Conservation (phyloP, 2,329 filamentous ascomycete genomes). For the Phaeosphaeriaceae sp. region DNA sequence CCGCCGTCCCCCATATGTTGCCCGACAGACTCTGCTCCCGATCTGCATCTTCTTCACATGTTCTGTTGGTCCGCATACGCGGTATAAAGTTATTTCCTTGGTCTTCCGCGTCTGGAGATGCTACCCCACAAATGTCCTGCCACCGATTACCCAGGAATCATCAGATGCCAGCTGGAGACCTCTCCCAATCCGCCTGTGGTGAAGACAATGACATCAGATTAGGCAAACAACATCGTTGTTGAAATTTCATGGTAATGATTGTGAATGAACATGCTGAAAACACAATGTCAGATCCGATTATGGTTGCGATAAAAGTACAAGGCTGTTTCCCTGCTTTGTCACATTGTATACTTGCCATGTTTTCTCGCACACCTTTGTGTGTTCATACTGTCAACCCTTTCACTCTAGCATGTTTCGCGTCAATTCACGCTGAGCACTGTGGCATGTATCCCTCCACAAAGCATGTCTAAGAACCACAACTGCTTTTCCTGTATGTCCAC, state of each 20-base stretch:
- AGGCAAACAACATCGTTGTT: not conserved
- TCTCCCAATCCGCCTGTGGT: too few species aligned
- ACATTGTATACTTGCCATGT: slow-evolving; percentile 4
- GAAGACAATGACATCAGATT: not conserved
- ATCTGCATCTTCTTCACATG: not conserved
- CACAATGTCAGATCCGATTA: not conserved
- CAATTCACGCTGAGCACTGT: slow-evolving; percentile 6
- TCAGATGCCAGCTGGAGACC: not conserved
- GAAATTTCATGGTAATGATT: not conserved
- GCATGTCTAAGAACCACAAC: not conserved
- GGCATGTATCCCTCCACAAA: slow-evolving; percentile 4
- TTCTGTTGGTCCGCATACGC: not conserved
- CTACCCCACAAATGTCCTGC: too few species aligned
- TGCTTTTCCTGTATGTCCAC: slow-evolving; percentile 5
- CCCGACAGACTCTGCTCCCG: not conserved
- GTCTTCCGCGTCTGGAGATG: too few species aligned
- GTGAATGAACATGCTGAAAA: not conserved
- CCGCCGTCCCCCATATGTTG: too few species aligned
- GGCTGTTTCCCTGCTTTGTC: slow-evolving; percentile 5
- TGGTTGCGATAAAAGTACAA: not conserved
- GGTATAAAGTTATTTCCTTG: not conserved
- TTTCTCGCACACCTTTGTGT: not conserved
- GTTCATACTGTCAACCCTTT: not conserved
- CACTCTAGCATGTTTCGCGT: not conserved
- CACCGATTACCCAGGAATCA: too few species aligned